Conservation (phyloP, 2,329 filamentous ascomycete species). For the Gyromitra esculenta region DNA sequence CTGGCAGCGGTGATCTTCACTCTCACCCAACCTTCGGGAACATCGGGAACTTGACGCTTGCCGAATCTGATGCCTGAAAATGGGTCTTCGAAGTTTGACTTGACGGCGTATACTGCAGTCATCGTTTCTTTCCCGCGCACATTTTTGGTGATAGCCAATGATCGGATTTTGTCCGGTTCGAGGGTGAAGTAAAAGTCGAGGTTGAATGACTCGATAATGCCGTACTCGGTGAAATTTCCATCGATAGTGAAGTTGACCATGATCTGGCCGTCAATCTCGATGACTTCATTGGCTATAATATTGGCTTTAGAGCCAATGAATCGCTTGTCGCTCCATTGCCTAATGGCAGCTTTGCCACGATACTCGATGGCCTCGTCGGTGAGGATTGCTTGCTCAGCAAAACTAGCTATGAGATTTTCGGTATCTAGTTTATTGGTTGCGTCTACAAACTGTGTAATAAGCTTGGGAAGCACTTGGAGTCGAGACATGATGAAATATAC, state of each 20-base stretch:
- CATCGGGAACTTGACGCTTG: conserved; percentile 17
- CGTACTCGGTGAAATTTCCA: neutral
- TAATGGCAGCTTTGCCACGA: conserved; percentile 21
- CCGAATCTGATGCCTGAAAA: conserved; percentile 21
- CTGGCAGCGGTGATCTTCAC: conserved; percentile 21
- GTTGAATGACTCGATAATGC: conserved; percentile 2
- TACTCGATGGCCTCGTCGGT: conserved; percentile 3
- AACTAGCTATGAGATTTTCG: conserved; percentile 6
- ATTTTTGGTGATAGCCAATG: conserved; percentile 7
- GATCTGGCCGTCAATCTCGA: conserved; percentile 1
- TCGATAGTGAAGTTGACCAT: conserved; percentile 10
- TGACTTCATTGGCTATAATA: neutral
- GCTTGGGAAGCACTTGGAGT: neutral
- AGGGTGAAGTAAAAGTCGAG: conserved; percentile 32
- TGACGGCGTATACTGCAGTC: conserved; percentile 5
- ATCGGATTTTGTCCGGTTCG: conserved; percentile 7
- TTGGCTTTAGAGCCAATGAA: neutral
- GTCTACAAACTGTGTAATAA: neutral
- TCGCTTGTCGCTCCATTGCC: conserved; percentile 11
- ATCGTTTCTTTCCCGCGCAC: conserved; percentile 5
- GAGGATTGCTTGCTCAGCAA: conserved; percentile 1
- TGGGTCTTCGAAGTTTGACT: conserved; percentile 18
- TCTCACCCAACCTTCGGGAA: conserved; percentile 16
- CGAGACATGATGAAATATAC: conserved; percentile 2
- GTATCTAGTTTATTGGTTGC: conserved; percentile 17